Evolutionary conservation across 2,329 filamentous ascomycete genomes (phyloP), one percentile per base, ranked within the genome.

Genomic region (Exophiala aquamarina): DNA sequence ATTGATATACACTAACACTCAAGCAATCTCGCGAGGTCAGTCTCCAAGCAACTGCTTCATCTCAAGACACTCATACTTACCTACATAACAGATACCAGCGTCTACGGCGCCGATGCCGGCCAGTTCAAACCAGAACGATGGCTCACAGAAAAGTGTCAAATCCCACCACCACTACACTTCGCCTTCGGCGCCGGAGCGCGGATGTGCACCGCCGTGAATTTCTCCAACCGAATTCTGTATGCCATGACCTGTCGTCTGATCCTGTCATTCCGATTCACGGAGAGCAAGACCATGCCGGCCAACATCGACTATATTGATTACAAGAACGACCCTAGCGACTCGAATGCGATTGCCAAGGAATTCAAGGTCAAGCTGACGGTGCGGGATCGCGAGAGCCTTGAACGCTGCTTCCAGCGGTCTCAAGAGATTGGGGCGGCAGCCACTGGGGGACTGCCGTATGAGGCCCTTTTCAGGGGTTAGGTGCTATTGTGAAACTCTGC

Each of bases 111-210:
- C 0, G 86, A 91, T 57, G 88, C 89, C 0, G 68, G 70, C 19
- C 72, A 79, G 35, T 96, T 95, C 73, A 79, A 87, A 44, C 90
- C 90, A 0, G 87, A 90, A 29, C 75, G 88, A 11, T 91, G 87
- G 87, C 73, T 85, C 58, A 71, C 67, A 14, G 14, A 38, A 13
- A 21, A 33, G 10, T 7, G 19, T n/a, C 38, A 55, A n/a, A 40
- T 55, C 15, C 56, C 56, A 5, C 37, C 55, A 2, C 56, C 56
- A 14, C 53, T 55, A 23, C 56, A 57, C 9, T 55, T 53, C 15
- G 46, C 55, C 3, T 58, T 44, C 36, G 56, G 56, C 2, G 56
- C 54, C 2, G 56, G 56, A 3, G 47, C 41, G 4, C 40, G 55
- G 7, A 50, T 53, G 43, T 58, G 56, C 35, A 57, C 56, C 2